These are phyloP conservation scores for Lachnellula subtilissima DNA, from an alignment of 2,329 filamentous ascomycete genomes.

Conservation along the genomic window DNA sequence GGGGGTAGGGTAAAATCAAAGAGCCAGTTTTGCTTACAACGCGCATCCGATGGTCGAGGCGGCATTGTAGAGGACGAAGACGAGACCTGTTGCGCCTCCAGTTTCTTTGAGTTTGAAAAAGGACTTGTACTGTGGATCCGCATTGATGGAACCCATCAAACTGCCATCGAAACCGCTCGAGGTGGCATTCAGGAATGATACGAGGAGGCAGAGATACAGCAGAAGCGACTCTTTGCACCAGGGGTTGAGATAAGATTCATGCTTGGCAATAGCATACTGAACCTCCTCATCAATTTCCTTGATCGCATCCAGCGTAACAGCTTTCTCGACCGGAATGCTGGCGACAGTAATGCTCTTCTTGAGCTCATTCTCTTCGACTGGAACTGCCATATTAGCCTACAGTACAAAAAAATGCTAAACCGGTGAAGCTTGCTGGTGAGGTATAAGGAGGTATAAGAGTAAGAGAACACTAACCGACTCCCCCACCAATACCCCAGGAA, in stretches of 20 bases:
- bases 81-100: conserved; percentile 17
- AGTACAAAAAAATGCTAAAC: no score
- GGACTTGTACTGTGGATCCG: conserved; percentile 37
- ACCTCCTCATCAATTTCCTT: conserved; percentile 15
- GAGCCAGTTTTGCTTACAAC: no score
- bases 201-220: conserved; percentile 13
- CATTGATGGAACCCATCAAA: conserved; percentile 45
- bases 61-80: conserved; percentile 20
- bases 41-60: conserved; percentile 11
- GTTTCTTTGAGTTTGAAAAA: conserved; percentile 16
- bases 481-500: conserved; percentile 3
- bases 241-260: conserved; percentile 10
- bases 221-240: conserved; percentile 7
- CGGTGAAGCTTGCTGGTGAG: no score
- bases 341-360: neutral
- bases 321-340: conserved; percentile 1
- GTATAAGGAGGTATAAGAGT: neutral
- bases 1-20: no score
- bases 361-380: neutral
- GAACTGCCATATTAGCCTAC: neutral
- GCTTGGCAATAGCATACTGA: conserved; percentile 12
- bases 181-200: conserved; percentile 18
- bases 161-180: conserved; percentile 45
- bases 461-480: neutral
- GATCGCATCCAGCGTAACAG: conserved; percentile 4